Evolutionary conservation across 371 early-diverging fungal genomes (phyloP).

Genomic region (Blakeslea trispora): DNA sequence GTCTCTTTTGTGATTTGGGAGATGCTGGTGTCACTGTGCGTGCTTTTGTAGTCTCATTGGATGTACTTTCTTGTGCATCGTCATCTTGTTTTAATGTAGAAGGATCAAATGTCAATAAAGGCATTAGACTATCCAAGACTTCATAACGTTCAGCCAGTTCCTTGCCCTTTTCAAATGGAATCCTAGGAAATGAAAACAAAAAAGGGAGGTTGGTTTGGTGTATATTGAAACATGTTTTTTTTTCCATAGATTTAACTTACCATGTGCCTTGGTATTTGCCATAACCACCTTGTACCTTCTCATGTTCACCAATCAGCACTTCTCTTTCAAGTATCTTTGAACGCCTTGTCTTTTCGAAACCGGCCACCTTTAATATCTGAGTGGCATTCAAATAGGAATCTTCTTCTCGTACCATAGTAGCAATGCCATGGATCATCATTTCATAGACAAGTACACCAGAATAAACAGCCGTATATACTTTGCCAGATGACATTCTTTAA

Average conservation of each 20-base stretch:
- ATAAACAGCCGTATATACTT: slow-evolving; percentile 71
- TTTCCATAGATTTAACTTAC: no score
- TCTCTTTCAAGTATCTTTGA: slow-evolving; percentile 93
- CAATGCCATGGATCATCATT: slow-evolving; percentile 80
- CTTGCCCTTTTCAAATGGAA: slow-evolving; percentile 77
- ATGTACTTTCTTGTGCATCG: not conserved
- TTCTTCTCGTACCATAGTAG: slow-evolving; percentile 87
- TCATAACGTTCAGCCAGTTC: slow-evolving; percentile 74
- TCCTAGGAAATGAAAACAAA: no score
- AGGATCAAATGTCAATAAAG: slow-evolving; percentile 71
- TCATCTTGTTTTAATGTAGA: slow-evolving; percentile 12
- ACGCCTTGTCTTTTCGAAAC: slow-evolving; percentile 88
- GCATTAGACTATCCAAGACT: slow-evolving; percentile 62
- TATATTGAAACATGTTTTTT: no score
- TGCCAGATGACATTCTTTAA: slow-evolving; percentile 7
- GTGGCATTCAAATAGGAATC: slow-evolving; percentile 97
- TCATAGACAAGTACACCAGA: slow-evolving; percentile 86
- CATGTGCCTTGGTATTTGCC: slow-evolving; percentile 97
- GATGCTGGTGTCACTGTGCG: slow-evolving; percentile 5
- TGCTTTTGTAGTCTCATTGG: not conserved
- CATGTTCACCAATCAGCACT: slow-evolving; percentile 80
- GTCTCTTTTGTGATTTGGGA: slow-evolving; percentile 8
- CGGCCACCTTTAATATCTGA: slow-evolving; percentile 95
- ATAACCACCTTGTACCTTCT: slow-evolving; percentile 98
- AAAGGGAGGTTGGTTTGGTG: no score